Base-by-base conservation (phyloP, 148 eudicot genomes). In the Silene conica region DNA sequence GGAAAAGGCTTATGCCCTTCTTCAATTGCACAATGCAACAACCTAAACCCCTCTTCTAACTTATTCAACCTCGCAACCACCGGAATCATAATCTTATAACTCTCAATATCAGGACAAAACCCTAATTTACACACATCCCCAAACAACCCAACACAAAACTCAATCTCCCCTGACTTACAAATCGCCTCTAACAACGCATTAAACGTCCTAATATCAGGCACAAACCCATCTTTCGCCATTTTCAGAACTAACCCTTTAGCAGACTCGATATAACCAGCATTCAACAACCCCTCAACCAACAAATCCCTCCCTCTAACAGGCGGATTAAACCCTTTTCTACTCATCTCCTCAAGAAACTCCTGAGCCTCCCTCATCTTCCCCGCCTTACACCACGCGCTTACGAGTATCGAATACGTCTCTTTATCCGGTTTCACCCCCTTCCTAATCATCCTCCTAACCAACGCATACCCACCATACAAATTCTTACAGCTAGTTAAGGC, bases 1-100 rank as follows among this genome's bases (percentile, higher is more conserved):
- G 98, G 98, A 55, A 95, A 95, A 4, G 98, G 98, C 82, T 83
- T 83, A 55, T 88, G 86, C 64, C 98, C 98, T 65, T 89, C 93
- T 74, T 95, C 98, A 70, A 92, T 87, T 4, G 96, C 90, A 72
- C 88, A 82, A 83, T 92, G 92, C 75, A 95, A 78, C 71, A 92
- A 71, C 79, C 76, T 76, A 80, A 95, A 88, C 14, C 96, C 98
- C 74, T 92, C 93, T 57, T 88, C 93, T 55, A 88, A 80, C 82
- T 73, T 90, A 73, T 85, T 88, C 64, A 81, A 74, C 84, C 86
- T 90, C 5, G 97, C 88, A 63, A 87, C 76, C 61, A 81, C 84
- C 11, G 86, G 87, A 68, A 95, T 85, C 87, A 95, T 86, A 22
- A 82, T 86, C 83, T 89, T 94, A 77, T 94, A 94, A 2, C 97